Conservation (phyloP, 2,329 filamentous ascomycete genomes). For the Colletotrichum lini region DNA sequence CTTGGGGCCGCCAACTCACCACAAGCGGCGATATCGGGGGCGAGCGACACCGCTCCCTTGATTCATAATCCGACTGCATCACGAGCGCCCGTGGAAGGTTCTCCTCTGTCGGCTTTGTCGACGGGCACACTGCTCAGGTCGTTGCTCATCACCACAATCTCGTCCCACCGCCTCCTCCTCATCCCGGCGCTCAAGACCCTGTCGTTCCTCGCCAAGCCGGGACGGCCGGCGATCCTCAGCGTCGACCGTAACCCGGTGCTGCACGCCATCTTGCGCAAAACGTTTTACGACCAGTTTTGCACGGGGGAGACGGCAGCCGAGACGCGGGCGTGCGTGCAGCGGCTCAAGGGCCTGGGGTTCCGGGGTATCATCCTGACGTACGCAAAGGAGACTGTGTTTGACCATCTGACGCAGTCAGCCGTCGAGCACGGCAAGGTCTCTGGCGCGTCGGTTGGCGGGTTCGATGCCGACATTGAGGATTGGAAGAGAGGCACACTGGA, state of each 20-base stretch:
- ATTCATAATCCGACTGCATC: not conserved
- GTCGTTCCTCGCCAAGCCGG: conserved; percentile 55
- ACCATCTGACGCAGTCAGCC: conserved; percentile 50
- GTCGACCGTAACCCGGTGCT: conserved; percentile 66
- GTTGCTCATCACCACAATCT: conserved; percentile 61
- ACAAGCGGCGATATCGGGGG: conserved; percentile 18
- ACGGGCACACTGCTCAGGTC: conserved; percentile 56
- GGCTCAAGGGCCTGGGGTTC: conserved; percentile 65
- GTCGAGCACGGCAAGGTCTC: conserved; percentile 31
- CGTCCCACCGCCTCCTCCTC: conserved; percentile 59
- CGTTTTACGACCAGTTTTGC: conserved; percentile 70
- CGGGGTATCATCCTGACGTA: conserved; percentile 71
- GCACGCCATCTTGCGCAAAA: conserved; percentile 62
- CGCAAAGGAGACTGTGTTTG: conserved; percentile 60
- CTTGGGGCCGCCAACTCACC: conserved; percentile 28
- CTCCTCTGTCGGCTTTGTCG: conserved; percentile 50
- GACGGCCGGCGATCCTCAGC: conserved; percentile 52
- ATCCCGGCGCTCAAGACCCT: conserved; percentile 55
- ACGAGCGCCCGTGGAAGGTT: conserved; percentile 17
- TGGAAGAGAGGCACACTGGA: conserved; percentile 53
- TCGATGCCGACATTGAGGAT: conserved; percentile 52
- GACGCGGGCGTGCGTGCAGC: conserved; percentile 58
- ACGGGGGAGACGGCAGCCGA: conserved; percentile 64
- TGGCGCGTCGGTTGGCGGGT: conserved; percentile 11
- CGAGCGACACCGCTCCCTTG: not conserved